Percentiles rank a stretch among this genome's conserved stretches.
Conservation (phyloP, 1,284 basidiomycete species). For the Ustilago curta region DNA sequence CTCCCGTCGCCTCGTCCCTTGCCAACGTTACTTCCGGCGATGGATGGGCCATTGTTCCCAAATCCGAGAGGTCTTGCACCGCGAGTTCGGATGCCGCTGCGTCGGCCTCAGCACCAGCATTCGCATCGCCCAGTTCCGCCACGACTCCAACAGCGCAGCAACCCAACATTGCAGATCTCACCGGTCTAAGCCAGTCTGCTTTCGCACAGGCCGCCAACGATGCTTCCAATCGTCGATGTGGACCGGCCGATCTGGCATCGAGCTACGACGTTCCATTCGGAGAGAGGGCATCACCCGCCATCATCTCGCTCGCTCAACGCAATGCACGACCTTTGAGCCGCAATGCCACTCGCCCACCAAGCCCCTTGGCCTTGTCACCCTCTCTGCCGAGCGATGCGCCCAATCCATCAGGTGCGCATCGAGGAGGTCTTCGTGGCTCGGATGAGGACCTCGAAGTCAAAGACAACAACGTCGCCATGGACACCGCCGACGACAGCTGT, state of each 20-base stretch:
- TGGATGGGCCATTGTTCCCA: conserved; percentile 44
- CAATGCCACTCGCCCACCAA: conserved; percentile 27
- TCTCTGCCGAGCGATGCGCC: conserved; percentile 16
- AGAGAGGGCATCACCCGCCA: conserved; percentile 45
- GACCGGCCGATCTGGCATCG: conserved; percentile 19
- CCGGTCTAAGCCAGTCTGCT: conserved; percentile 27
- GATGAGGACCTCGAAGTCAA: conserved; percentile 39
- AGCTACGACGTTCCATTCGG: conserved; percentile 48
- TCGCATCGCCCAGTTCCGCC: conserved; percentile 3
- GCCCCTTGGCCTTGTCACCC: conserved; percentile 28
- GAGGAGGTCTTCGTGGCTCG: conserved; percentile 50
- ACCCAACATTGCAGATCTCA: conserved; percentile 5
- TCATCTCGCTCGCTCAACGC: conserved; percentile 45
- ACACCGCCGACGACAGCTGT: conserved; percentile 13
- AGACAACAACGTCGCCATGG: conserved; percentile 30
- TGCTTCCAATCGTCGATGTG: conserved; percentile 35
- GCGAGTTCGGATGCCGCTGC: not conserved
- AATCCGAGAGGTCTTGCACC: conserved; percentile 10
- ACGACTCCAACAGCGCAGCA: conserved; percentile 18
- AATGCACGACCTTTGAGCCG: conserved; percentile 32
- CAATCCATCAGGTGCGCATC: conserved; percentile 45
- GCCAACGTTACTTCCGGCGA: conserved; percentile 37
- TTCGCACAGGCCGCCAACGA: conserved; percentile 34
- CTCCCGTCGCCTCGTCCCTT: conserved; percentile 29
- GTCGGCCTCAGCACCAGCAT: not conserved